Percentiles rank a stretch among this genome's conserved stretches.
Evolutionary conservation across 2,329 filamentous ascomycete genomes (phyloP).

Genomic region (Neurospora sp.): DNA sequence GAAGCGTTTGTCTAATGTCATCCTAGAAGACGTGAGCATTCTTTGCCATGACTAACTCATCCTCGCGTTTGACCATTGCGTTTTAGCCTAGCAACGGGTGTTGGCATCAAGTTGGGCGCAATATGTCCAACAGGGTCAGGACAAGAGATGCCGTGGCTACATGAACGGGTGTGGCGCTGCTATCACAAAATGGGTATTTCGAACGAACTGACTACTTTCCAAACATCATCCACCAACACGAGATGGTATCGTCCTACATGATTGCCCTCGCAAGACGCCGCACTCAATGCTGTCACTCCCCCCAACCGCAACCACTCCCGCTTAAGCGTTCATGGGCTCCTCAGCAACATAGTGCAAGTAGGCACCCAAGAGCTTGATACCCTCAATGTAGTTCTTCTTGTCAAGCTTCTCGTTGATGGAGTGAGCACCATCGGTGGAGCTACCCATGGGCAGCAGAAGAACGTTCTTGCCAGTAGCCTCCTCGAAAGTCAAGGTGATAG

Average conservation of each 20-base stretch:
- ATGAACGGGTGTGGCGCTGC: neutral
- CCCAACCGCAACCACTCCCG: neutral
- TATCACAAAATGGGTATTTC: neutral
- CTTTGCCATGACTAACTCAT: neutral
- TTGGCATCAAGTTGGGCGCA: neutral
- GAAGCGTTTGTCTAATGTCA: neutral
- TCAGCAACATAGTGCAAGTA: conserved; percentile 95
- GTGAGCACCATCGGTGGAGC: conserved; percentile 91
- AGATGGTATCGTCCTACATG: neutral
- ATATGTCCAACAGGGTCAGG: neutral
- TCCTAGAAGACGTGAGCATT: neutral
- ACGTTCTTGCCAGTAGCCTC: conserved; percentile 98
- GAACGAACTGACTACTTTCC: neutral
- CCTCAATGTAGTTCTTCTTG: conserved; percentile 95
- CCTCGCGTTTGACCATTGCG: neutral
- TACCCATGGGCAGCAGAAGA: conserved; percentile 89
- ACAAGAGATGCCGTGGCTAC: neutral
- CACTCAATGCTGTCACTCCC: too few species aligned
- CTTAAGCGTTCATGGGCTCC: conserved; percentile 48
- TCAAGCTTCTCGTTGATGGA: conserved; percentile 99
- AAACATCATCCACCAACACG: neutral
- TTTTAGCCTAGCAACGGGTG: neutral
- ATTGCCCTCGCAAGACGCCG: neutral
- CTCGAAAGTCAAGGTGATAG: conserved; percentile 94
- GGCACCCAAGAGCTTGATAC: conserved; percentile 87